phyloP scores from a whole-genome alignment of 116 monocot species.

The Phalaenopsis hybrid region DNA sequence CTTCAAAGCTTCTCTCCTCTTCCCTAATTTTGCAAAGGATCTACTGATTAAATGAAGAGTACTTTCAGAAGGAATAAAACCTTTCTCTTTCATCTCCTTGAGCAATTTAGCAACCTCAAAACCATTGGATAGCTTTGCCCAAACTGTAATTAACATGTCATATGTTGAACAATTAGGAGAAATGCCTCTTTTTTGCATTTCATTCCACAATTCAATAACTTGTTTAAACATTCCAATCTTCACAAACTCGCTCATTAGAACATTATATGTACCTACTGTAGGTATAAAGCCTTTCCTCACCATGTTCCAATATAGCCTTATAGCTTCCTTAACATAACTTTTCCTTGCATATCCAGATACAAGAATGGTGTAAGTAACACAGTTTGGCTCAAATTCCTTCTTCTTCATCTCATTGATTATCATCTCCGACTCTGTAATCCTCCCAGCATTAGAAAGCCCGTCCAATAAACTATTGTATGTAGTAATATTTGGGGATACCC shows the following conservation, averaged over 20 bases:
- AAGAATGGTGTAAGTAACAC: slow-evolving; percentile 65
- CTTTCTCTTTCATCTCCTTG: slow-evolving; percentile 65
- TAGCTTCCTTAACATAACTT: slow-evolving; percentile 63
- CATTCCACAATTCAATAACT: slow-evolving; percentile 68
- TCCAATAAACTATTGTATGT: slow-evolving; percentile 71
- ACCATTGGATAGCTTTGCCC: slow-evolving; percentile 59
- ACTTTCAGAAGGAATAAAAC: slow-evolving; percentile 50
- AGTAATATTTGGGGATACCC: slow-evolving; percentile 48
- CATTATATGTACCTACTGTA: slow-evolving; percentile 72
- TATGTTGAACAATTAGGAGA: slow-evolving; percentile 73
- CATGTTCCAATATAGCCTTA: slow-evolving; percentile 82
- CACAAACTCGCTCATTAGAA: slow-evolving; percentile 71
- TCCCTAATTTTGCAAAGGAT: slow-evolving; percentile 61
- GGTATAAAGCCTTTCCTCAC: slow-evolving; percentile 73
- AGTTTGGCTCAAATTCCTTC: slow-evolving; percentile 38
- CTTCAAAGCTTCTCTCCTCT: slow-evolving; percentile 21
- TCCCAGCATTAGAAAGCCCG: slow-evolving; percentile 42
- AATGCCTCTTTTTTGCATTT: slow-evolving; percentile 71
- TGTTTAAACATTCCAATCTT: slow-evolving; percentile 82
- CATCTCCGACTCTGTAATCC: slow-evolving; percentile 50
- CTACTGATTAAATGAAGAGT: slow-evolving; percentile 43
- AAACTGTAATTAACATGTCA: slow-evolving; percentile 80
- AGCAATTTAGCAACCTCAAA: slow-evolving; percentile 54
- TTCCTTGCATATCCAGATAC: slow-evolving; percentile 63
- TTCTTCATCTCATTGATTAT: slow-evolving; percentile 61